A percentile compares a stretch with the other conserved stretches of the same genome.
These are phyloP conservation scores for Leccinum broughii DNA, from an alignment of 768 basidiomycete genomes.

Conservation along the genomic window DNA sequence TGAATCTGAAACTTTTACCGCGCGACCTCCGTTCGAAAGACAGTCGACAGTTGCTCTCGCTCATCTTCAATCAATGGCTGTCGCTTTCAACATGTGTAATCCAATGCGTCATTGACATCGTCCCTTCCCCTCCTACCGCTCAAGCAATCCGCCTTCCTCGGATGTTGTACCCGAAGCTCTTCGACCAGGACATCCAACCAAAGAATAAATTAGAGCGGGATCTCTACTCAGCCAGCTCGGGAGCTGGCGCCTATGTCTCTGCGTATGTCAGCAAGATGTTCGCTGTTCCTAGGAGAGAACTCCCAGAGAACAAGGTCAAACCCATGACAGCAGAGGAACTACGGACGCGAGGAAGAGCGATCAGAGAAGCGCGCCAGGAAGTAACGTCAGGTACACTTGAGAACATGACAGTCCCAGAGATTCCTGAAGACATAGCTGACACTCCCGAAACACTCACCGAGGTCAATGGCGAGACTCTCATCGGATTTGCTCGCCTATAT, in stretches of 20 bases:
- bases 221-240: slow-evolving; percentile 70
- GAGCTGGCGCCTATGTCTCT: slow-evolving; percentile 57
- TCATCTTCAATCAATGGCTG: slow-evolving; percentile 95
- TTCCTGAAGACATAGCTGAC: slow-evolving; percentile 1
- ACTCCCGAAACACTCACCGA: not conserved
- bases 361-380: slow-evolving; percentile 42
- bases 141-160: slow-evolving; percentile 85
- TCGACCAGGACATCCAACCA: slow-evolving; percentile 57
- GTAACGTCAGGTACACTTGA: slow-evolving; percentile 30
- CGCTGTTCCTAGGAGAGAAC: slow-evolving; percentile 73
- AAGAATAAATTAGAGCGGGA: slow-evolving; percentile 83
- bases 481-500: slow-evolving; percentile 94
- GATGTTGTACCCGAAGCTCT: slow-evolving; percentile 84
- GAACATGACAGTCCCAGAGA: slow-evolving; percentile 9
- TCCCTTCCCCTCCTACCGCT: slow-evolving; percentile 84
- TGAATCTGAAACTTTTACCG: slow-evolving; percentile 80
- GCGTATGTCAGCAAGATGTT: slow-evolving; percentile 99
- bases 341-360: slow-evolving; percentile 60
- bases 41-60: slow-evolving; percentile 73
- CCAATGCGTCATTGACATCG: slow-evolving; percentile 87
- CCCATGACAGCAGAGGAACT: slow-evolving; percentile 82
- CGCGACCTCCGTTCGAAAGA: slow-evolving; percentile 94
- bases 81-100: slow-evolving; percentile 92
- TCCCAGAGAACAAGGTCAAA: slow-evolving; percentile 85
- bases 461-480: slow-evolving; percentile 57